These are phyloP conservation scores for Sporothrix dimorphospora DNA, from an alignment of 2,329 filamentous ascomycete species.

Conservation along the genomic window DNA sequence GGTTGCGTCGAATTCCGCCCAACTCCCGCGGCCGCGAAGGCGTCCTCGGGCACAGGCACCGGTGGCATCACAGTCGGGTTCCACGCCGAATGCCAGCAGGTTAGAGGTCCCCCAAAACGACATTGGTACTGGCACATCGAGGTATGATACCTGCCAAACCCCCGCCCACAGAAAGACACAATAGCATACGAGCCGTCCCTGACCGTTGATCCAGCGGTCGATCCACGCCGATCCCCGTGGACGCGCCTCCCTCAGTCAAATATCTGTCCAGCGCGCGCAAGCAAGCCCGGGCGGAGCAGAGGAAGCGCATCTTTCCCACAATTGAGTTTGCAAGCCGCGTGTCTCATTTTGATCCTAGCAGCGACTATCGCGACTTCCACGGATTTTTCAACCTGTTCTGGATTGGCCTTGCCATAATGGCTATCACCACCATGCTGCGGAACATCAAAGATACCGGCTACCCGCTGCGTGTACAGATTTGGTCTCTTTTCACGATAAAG, in stretches of 20 bases:
- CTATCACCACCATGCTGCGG: slow-evolving; percentile 87
- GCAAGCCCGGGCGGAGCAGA: slow-evolving; percentile 78
- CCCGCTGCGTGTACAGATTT: slow-evolving; percentile 82
- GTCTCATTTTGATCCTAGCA: slow-evolving; percentile 92
- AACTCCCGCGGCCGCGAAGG: not conserved
- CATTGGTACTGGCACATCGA: not conserved
- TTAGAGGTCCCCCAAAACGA: slow-evolving; percentile 38
- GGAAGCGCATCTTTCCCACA: slow-evolving; percentile 85
- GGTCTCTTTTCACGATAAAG: slow-evolving; percentile 85
- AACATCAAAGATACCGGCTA: slow-evolving; percentile 94
- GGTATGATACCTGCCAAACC: not conserved
- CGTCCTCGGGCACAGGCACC: slow-evolving; percentile 13
- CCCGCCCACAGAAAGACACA: not conserved
- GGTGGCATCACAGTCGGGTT: slow-evolving; percentile 36
- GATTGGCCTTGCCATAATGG: slow-evolving; percentile 96
- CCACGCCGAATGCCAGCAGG: slow-evolving; percentile 19
- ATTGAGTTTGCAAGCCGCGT: slow-evolving; percentile 89
- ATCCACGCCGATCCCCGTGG: slow-evolving; percentile 80
- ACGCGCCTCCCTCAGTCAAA: slow-evolving; percentile 90
- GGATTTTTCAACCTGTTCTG: slow-evolving; percentile 99
- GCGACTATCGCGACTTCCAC: slow-evolving; percentile 90
- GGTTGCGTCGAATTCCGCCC: not conserved
- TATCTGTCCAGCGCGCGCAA: slow-evolving; percentile 84
- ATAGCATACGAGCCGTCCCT: slow-evolving; percentile 25
- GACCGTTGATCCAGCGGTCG: slow-evolving; percentile 62